A percentile compares a stretch with the other conserved stretches of the same genome.
These are phyloP conservation scores for Macadamia integrifolia DNA, from an alignment of 164 flowering plant species.

Conservation along the genomic window DNA sequence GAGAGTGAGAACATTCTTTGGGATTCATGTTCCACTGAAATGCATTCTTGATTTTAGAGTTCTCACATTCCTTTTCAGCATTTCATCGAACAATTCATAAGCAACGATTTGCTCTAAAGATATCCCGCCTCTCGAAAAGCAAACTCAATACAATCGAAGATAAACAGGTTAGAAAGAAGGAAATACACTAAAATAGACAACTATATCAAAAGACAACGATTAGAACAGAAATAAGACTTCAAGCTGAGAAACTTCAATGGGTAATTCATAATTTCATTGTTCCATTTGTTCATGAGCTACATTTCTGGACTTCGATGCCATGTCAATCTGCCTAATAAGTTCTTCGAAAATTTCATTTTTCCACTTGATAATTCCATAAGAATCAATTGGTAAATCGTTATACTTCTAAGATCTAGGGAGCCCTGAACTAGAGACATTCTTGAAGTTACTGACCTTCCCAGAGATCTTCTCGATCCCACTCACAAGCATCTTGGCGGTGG, in stretches of 20 bases:
- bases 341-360: conserved; percentile 90
- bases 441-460: conserved; percentile 60
- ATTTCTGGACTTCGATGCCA: conserved; percentile 54
- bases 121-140: too few species aligned
- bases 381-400: conserved; percentile 66
- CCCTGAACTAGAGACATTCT: conserved; percentile 52
- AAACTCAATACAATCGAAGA: too few species aligned
- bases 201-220: too few species aligned
- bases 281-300: conserved; percentile 80
- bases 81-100: too few species aligned
- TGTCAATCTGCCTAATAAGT: conserved; percentile 64
- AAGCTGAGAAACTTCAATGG: conserved; percentile 93
- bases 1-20: too few species aligned
- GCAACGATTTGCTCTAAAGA: too few species aligned
- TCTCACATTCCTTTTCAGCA: too few species aligned
- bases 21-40: too few species aligned
- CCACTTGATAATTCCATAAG: conserved; percentile 89
- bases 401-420: conserved; percentile 82
- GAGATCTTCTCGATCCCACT: conserved; percentile 83
- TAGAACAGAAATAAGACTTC: conserved; percentile 34
- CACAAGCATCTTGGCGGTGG: conserved; percentile 62
- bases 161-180: too few species aligned
- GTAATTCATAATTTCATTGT: conserved; percentile 87
- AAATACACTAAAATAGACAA: too few species aligned
- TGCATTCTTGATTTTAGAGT: too few species aligned